These are phyloP conservation scores for Phialophora expanda DNA, from an alignment of 2,329 filamentous ascomycete species.

Conservation along the genomic window DNA sequence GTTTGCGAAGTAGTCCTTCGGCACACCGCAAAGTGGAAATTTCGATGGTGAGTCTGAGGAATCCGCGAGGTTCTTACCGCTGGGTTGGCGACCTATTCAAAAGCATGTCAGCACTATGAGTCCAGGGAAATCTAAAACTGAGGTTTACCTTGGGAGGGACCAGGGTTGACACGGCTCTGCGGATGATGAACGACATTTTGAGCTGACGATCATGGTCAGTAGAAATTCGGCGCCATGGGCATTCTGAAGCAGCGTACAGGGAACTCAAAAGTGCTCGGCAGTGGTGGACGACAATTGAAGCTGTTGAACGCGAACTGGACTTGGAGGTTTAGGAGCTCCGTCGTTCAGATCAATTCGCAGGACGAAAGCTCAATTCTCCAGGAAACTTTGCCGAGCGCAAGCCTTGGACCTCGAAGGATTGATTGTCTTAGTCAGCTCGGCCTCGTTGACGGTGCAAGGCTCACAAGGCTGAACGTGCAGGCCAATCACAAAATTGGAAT, in stretches of 20 bases:
- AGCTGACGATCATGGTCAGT: conserved; percentile 22
- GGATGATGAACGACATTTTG: conserved; percentile 91
- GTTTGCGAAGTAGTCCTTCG: not conserved
- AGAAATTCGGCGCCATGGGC: not conserved
- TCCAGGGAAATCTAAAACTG: conserved; percentile 4
- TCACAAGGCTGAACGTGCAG: too few relatives aligned
- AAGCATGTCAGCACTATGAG: conserved; percentile 23
- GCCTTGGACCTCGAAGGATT: too few relatives aligned
- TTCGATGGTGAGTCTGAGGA: not conserved
- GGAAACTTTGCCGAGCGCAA: conserved; percentile 11
- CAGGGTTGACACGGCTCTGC: conserved; percentile 93
- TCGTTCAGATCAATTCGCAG: conserved; percentile 5
- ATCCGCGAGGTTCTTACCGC: conserved; percentile 28
- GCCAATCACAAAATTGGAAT: too few relatives aligned
- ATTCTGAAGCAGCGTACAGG: conserved; percentile 19
- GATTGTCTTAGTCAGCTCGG: too few relatives aligned
- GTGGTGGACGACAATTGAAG: conserved; percentile 22
- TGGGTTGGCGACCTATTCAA: conserved; percentile 30
- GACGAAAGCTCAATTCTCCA: conserved; percentile 3
- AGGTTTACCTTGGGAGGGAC: conserved; percentile 91
- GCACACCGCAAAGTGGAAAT: not conserved
- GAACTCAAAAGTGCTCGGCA: conserved; percentile 28
- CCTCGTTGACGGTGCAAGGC: too few relatives aligned
- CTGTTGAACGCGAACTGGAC: conserved; percentile 21
- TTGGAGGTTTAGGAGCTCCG: conserved; percentile 20